Base-by-base conservation (phyloP, 768 basidiomycete species). In the Lactarius trivialis region DNA sequence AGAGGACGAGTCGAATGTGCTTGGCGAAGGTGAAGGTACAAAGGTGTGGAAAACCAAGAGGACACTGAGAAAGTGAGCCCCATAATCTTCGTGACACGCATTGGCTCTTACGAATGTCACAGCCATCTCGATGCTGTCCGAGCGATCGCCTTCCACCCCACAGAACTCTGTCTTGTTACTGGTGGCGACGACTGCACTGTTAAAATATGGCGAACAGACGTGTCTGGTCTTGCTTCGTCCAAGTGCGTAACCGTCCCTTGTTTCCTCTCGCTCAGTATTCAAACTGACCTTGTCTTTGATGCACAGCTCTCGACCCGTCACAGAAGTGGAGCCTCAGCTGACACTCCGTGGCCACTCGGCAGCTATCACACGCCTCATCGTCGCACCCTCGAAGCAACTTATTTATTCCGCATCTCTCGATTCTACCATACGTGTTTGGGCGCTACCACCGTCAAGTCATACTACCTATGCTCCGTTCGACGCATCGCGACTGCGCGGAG, bases 121-220 rank as follows among this genome's bases (percentile, higher is more conserved):
- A 96, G 93, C 73, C 97, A 99, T 74, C 78, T 99, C 64, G 96
- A 98, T 73, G 86, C 92, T 15, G 93, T 97, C 43, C 85, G 95
- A 57, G 87, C 91, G 7, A 77, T 98, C 26, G 86, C 91, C 0
- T 96, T 97, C 81, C 91, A 93, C 70, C 91, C 91, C 1, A 87
- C 78, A 37, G 91, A 92, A 66, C 75, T 93, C 49, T 87, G 87
- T 69, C 76, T 98, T 58, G 94, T 90, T n/a, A 93, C 89, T 51
- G 97, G 89, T 26, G 92, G 94, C 32, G 96, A 98, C 71, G 97
- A 99, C 71, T 91, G 85, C 71, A 94, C 93, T 7, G 86, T 98
- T 58, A 99, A 99, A 74, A 83, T 98, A 56, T 99, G 97, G 97
- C 82, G 91, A 60, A 82, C 93, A 77, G 91, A 96, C 67, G 81